Base-by-base conservation (phyloP, 306 rosid species). In the Trifolium pratense region DNA sequence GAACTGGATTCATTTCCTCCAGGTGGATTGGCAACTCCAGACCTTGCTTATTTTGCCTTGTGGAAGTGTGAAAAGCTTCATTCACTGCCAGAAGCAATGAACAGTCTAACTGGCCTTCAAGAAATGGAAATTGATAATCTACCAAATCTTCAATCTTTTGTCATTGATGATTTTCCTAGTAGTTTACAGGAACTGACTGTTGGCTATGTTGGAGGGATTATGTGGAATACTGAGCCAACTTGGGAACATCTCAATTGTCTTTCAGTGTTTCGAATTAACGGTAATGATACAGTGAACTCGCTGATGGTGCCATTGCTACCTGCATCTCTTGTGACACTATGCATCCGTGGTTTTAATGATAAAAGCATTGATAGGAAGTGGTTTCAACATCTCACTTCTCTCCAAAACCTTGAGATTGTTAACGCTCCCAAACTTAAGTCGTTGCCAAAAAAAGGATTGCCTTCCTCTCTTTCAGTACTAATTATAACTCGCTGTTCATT, bases 241-340 rank as follows among this genome's bases (percentile, higher is more conserved):
- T 66, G 32, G 55, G 56, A 66, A 43, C 48, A 48, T 7, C 56
- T 66, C 37, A 66, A 36, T 1, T 14, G 71, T 23, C 37, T 42
- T 43, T 66, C 21, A 0, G 56, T 11, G 70, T 42, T 65, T 53
- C 32, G 11, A 13, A 40, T 40, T 12, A n/a, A 20, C 0, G 69
- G 49, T 3, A 2, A 20, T 39, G 49, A 18, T 37, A 64, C 9
- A 0, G 69, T 64, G 32, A 64, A 18, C 17, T 4, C 11, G 5
- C 3, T 64, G 52, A 64, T 64, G 70, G 34, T 21, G 29, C 16
- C 49, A 17, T 63, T 63, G 26, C 68, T 63, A 63, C 68, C 68
- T 0, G n/a, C 49, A 36, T 63, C 68, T 10, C 68, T 63, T 0
- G 31, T 63, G 68, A 16, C 31, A 18, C 17, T 63, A 18, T 12